Evolutionary conservation across 306 rosid species (phyloP), one percentile per base, ranked within the genome.

Genomic region (Prunus davidiana): DNA sequence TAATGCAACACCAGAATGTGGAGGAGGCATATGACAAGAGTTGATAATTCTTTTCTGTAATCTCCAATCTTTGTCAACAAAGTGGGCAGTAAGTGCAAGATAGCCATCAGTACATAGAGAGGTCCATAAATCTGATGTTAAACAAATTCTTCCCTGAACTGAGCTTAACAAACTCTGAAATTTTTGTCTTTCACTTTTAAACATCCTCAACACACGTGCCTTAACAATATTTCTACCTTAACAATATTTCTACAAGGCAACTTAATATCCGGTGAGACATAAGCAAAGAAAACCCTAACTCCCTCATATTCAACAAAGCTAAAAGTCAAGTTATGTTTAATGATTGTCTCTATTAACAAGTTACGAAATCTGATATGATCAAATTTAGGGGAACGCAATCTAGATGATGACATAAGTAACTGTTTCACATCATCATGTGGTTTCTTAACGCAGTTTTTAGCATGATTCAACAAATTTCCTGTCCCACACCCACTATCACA

Each of bases 361-460:
- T 24, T 2, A n/a, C 0, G 0, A 4, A 57, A 22, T 57, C 9
- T 24, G 6, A n/a, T 2, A 10, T 0, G 28, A n/a, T 57, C 63
- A 57, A 57, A 57, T 4, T 57, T 22, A 3, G 4, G 2, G 30
- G 16, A 57, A n/a, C 15, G 2, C 0, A 57, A 57, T 57, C 24
- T 0, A 22, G 3, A 57, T 2, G 3, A 2, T 5, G 15, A 57
- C 6, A 57, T 8, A 8, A 56, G 1, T 10, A 52, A 18, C 1
- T 34, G 41, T 6, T 15, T 7, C 7, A 4, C 30, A 22, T 10
- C 2, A 8, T 0, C 12, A 1, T 0, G 5, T 20, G 2, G 41
- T 6, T 34, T 34, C 41, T 34, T 2, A 57, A 12, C 15, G 14
- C 7, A 22, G 0, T 4, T 57, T 20, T 57, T 57, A 24, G 20